Conservation (phyloP, 345 rosid genomes). For the Nasturtium officinale region DNA sequence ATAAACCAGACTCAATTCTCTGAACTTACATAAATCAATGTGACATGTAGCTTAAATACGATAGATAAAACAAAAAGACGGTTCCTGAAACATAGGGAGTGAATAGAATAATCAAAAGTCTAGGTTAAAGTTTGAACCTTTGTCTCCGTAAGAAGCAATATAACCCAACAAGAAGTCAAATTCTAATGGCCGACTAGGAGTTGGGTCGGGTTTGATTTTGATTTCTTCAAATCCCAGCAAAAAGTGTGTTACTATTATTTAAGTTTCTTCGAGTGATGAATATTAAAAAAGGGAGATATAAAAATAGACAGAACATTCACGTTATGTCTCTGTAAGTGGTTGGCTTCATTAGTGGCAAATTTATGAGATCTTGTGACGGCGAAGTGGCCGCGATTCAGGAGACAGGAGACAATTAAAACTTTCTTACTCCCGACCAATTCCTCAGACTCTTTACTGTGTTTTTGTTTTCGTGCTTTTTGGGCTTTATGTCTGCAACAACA, state of each 20-base stretch:
- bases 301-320: constrained; percentile 37
- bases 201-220: constrained; percentile 19
- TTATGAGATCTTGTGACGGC: constrained; percentile 39
- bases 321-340: constrained; percentile 22
- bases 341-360: constrained; percentile 34
- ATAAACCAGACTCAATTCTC: constrained; percentile 36
- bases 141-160: constrained; percentile 65
- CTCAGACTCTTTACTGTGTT: constrained; percentile 34
- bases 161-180: constrained; percentile 35
- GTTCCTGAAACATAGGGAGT: constrained; percentile 46
- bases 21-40: constrained; percentile 30
- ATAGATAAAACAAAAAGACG: constrained; percentile 31
- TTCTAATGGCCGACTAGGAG: constrained; percentile 54
- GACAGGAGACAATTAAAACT: constrained; percentile 36
- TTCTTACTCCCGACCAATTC: constrained; percentile 39
- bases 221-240: constrained; percentile 30
- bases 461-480: constrained; percentile 28
- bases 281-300: background rate
- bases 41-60: background rate
- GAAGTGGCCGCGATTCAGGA: constrained; percentile 38
- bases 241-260: background rate
- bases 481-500: constrained; percentile 36
- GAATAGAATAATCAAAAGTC: constrained; percentile 46
- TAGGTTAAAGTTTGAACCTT: constrained; percentile 46
- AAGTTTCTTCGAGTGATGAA: constrained; percentile 25